A percentile compares a stretch with the other conserved stretches of the same genome.
phyloP scores from a whole-genome alignment of 352 stramenopile species.

The Phytophthora pini region DNA sequence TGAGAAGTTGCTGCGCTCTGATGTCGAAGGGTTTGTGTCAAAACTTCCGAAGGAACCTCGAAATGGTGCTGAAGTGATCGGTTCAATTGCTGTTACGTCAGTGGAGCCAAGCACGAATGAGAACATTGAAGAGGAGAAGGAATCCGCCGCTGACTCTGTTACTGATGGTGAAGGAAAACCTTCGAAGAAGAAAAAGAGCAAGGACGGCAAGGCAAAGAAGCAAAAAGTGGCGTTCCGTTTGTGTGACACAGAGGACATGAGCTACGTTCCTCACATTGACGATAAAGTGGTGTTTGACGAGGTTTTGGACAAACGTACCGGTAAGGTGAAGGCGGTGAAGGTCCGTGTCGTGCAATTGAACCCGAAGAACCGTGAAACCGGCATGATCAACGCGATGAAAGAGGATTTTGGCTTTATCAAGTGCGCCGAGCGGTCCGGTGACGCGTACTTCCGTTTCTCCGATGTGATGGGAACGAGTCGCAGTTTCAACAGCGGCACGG shows the following conservation, averaged over 20 bases:
- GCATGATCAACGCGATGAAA: slow-evolving; percentile 72
- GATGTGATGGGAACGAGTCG: slow-evolving; percentile 70
- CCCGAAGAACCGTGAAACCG: slow-evolving; percentile 69
- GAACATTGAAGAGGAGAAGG: slow-evolving; percentile 21
- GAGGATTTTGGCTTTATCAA: slow-evolving; percentile 89
- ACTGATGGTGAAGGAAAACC: slow-evolving; percentile 32
- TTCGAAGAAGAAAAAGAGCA: slow-evolving; percentile 54
- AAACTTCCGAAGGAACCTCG: slow-evolving; percentile 74
- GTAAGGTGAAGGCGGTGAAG: slow-evolving; percentile 64
- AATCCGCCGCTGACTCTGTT: slow-evolving; percentile 13
- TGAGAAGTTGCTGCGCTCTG: slow-evolving; percentile 58
- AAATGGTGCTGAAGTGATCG: slow-evolving; percentile 65
- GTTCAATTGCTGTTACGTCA: slow-evolving; percentile 48
- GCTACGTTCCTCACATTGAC: slow-evolving; percentile 62
- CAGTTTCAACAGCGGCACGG: slow-evolving; percentile 58
- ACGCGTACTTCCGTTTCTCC: slow-evolving; percentile 82
- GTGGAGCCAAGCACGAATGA: slow-evolving; percentile 11
- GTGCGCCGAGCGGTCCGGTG: slow-evolving; percentile 63
- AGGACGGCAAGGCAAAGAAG: slow-evolving; percentile 28
- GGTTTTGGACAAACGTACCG: slow-evolving; percentile 72
- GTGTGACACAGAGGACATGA: slow-evolving; percentile 68
- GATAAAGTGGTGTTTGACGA: slow-evolving; percentile 76
- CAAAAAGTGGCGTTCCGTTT: slow-evolving; percentile 58
- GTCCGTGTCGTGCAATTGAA: slow-evolving; percentile 70
- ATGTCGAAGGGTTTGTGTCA: slow-evolving; percentile 66